A percentile compares a stretch with the other conserved stretches of the same genome.
Evolutionary conservation across 1,284 basidiomycete genomes (phyloP).

Genomic region (Omphalotus olearius): DNA sequence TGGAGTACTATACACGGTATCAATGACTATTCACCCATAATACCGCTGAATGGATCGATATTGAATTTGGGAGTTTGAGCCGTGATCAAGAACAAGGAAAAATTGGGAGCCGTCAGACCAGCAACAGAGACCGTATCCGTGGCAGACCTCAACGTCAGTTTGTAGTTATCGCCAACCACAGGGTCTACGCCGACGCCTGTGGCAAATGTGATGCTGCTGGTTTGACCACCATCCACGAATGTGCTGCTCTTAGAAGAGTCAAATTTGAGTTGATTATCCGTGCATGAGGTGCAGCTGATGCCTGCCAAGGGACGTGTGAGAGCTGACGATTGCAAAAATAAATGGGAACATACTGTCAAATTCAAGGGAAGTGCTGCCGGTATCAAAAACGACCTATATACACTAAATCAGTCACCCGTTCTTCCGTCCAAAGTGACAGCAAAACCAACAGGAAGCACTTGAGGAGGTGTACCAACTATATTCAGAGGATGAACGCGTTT

Average conservation of each 20-base stretch:
- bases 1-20: neutral
- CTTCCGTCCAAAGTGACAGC: neutral
- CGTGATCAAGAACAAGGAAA: constrained; percentile 16
- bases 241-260: constrained; percentile 45
- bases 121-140: constrained; percentile 17
- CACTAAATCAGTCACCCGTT: constrained; percentile 3
- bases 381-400: constrained; percentile 48
- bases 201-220: constrained; percentile 41
- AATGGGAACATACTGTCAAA: constrained; percentile 36
- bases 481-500: neutral
- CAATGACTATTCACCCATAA: constrained; percentile 33
- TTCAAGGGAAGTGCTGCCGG: constrained; percentile 44
- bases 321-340: neutral
- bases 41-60: constrained; percentile 49
- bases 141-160: constrained; percentile 10
- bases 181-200: constrained; percentile 59
- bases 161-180: constrained; percentile 28
- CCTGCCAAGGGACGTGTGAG: constrained; percentile 22
- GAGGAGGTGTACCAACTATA: constrained; percentile 45
- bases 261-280: constrained; percentile 38
- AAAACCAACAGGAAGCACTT: constrained; percentile 33
- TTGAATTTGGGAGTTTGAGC: constrained; percentile 17
- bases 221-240: constrained; percentile 38
- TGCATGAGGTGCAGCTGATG: constrained; percentile 42
- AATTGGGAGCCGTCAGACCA: constrained; percentile 11